These are phyloP conservation scores for Penicillium sp. DNA, from an alignment of 2,329 filamentous ascomycete genomes.

Conservation along the genomic window DNA sequence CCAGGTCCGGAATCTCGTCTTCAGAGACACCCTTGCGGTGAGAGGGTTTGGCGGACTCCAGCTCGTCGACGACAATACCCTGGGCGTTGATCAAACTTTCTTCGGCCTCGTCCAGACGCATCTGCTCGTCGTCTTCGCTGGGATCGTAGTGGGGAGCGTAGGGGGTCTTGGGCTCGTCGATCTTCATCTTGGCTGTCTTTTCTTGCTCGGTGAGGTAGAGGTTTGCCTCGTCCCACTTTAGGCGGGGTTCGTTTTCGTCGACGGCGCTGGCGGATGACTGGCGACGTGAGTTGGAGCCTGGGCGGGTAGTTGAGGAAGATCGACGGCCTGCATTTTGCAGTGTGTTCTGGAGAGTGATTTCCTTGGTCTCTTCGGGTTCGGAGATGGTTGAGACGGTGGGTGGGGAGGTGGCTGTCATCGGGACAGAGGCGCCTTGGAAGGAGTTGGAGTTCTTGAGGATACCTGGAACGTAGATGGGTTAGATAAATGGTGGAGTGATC, in stretches of 20 bases:
- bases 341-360: slow-evolving; percentile 91
- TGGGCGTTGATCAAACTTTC: slow-evolving; percentile 63
- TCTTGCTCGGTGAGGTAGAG: slow-evolving; percentile 97
- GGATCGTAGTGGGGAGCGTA: slow-evolving; percentile 93
- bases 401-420: slow-evolving; percentile 38
- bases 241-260: slow-evolving; percentile 67
- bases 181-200: slow-evolving; percentile 96
- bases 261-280: slow-evolving; percentile 60
- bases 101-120: slow-evolving; percentile 31
- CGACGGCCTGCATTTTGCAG: slow-evolving; percentile 89
- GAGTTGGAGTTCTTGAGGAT: slow-evolving; percentile 87
- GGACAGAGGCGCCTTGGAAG: slow-evolving; percentile 58
- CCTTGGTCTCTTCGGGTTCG: slow-evolving; percentile 66
- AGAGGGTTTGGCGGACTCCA: slow-evolving; percentile 53
- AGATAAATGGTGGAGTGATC: background rate
- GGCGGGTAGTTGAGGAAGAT: slow-evolving; percentile 72
- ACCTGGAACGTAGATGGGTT: slow-evolving; percentile 54
- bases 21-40: slow-evolving; percentile 50
- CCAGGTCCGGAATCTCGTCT: slow-evolving; percentile 88
- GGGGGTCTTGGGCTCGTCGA: slow-evolving; percentile 96
- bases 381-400: slow-evolving; percentile 39
- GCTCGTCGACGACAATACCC: slow-evolving; percentile 68
- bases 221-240: slow-evolving; percentile 99
- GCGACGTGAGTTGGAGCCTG: slow-evolving; percentile 66
- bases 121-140: slow-evolving; percentile 78